Base-by-base conservation (phyloP, 129 eudicot species). In the Scalesia atractyloides region DNA sequence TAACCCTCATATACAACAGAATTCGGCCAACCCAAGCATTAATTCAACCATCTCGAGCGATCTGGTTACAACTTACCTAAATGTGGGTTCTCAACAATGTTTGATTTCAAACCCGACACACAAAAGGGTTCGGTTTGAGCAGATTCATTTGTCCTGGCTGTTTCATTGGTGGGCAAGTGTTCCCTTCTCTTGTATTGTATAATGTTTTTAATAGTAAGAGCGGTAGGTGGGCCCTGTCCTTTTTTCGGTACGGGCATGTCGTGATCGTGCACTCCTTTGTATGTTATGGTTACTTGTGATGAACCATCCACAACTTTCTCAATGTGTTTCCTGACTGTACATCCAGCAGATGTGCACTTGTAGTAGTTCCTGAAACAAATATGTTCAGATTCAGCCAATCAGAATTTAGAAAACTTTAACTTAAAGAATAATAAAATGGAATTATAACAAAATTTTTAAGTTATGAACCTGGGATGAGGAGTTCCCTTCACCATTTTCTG, bases 301-400 rank as follows among this genome's bases (percentile, higher is more conserved):
- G 85, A 30, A 50, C 68, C 78, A 75, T 87, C 88, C 2, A 72
- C 73, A 13, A 84, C 89, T 78, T 41, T 87, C 34, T 30, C 34
- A 30, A 30, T 30, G 65, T 87, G 94, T 82, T 90, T 90, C 53
- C 89, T 77, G 50, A 83, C 94, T 24, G 84, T 87, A 69, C 97
- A 90, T 68, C 97, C 94, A 57, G 94, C 89, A 58, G 91, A 87
- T 2, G 97, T 85, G 74, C 97, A 90, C 70, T 85, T 73, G 70
- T 90, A 90, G 81, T 90, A 90, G 76, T 88, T 86, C 97, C 85
- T 30, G 86, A 79, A 79, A 73, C 65, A 30, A 61, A 73, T 36
- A 34, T 36, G 9, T 20, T 44, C 39, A 22, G 57, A 65, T 65
- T 56, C 34, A 56, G 33, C 62, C 62, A 18, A 56, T 20, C 20